Evolutionary conservation across 2,329 filamentous ascomycete genomes (phyloP).

Genomic region (Chaetomiaceae sp.): DNA sequence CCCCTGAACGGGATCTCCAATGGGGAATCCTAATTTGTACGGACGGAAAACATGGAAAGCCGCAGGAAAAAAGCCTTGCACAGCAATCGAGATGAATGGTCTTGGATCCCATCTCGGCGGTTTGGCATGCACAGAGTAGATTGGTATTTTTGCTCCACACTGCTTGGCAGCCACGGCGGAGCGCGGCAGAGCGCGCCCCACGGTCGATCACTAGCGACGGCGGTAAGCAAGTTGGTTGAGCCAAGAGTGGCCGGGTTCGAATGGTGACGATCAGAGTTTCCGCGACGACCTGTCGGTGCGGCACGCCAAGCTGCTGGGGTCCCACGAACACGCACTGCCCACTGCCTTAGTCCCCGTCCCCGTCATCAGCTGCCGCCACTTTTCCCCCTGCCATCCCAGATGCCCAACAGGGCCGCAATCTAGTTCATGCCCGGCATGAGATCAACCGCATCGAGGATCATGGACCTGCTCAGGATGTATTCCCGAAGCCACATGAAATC

Average conservation of each 20-base stretch:
- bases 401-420: slow-evolving; percentile 6
- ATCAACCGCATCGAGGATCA: slow-evolving; percentile 85
- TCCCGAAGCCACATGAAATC: slow-evolving; percentile 87
- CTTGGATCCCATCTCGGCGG: slow-evolving; percentile 23
- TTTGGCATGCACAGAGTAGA: slow-evolving; percentile 24
- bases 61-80: slow-evolving; percentile 22
- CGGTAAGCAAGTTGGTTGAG: slow-evolving; percentile 17
- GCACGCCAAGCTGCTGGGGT: slow-evolving; percentile 21
- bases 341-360: slow-evolving; percentile 11
- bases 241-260: slow-evolving; percentile 22
- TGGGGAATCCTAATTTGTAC: slow-evolving; percentile 6
- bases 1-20: slow-evolving; percentile 6
- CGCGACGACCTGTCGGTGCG: slow-evolving; percentile 11
- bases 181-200: slow-evolving; percentile 23
- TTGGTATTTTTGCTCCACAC: slow-evolving; percentile 24
- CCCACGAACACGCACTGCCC: slow-evolving; percentile 12
- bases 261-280: slow-evolving; percentile 21
- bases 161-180: slow-evolving; percentile 25
- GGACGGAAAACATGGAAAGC: slow-evolving; percentile 18
- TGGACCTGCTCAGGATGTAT: slow-evolving; percentile 75
- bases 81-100: slow-evolving; percentile 19
- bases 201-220: slow-evolving; percentile 23
- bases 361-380: slow-evolving; percentile 7
- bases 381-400: background rate
- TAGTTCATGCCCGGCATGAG: slow-evolving; percentile 84